Base-by-base conservation (phyloP, 768 basidiomycete species). In the Chalciporus pseudorubinellus region DNA sequence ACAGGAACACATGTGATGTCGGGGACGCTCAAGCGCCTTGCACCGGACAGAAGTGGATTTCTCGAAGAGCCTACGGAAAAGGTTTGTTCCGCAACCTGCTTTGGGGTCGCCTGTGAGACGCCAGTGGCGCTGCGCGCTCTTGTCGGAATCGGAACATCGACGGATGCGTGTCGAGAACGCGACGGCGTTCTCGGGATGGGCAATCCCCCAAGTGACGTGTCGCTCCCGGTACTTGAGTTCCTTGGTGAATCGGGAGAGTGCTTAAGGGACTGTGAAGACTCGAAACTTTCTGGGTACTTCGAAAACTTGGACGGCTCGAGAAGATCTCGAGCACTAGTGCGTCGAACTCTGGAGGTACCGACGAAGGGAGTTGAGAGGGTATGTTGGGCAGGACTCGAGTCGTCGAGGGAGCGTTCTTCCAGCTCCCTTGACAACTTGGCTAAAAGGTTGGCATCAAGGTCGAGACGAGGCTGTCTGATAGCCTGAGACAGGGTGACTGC, bases 381-480 rank as follows among this genome's bases (percentile, higher is more conserved):
- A 29, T 41, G 41, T 6, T 51, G 26, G 19, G 52, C 24, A 3
- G 48, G 14, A 14, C 65, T 51, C 8, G 57, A 20, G 22, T 64
- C 59, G 31, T 63, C 58, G 43, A 39, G 39, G 13, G 44, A 21
- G 11, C 44, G 38, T 2, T 58, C 59, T 38, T 52, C 55, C 4
- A 69, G 40, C 47, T 69, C 69, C 34, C 50, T 53, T 45, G 54
- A 26, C 39, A 69, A 48, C 33, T 57, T 58, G 24, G 53, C 20
- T 8, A 59, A 46, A 42, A 69, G 44, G 44, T 45, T 42, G n/a
- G 58, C 14, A 29, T 69, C 67, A 1, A 65, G 52, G n/a, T 63
- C 68, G 9, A 21, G 21, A 36, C 48, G 65, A 7, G 69, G 58
- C 34, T 70, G 67, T 31, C 62, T 64, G 38, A 70, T 41, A 0